A percentile compares a stretch with the other conserved stretches of the same genome.
Conservation (phyloP, 1,284 basidiomycete genomes). For the Cryptococcus floricola region DNA sequence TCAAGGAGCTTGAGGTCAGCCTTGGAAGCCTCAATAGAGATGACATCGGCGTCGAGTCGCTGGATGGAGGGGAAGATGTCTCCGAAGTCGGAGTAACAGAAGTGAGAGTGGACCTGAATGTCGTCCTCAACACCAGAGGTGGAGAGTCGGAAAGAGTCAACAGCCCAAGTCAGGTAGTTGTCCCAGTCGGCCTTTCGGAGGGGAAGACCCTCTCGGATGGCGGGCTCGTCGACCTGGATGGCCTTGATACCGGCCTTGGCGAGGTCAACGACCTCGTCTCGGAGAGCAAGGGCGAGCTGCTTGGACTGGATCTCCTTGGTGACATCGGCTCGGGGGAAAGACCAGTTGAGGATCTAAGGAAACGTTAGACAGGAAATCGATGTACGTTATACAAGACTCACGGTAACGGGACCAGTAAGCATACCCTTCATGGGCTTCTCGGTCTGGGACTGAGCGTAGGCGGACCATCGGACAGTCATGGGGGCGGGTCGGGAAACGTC, state of each 20-base stretch:
- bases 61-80: conserved; percentile 98
- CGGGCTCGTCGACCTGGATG: conserved; percentile 98
- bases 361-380: background rate
- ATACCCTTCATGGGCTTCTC: conserved; percentile 99
- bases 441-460: conserved; percentile 93
- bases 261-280: conserved; percentile 96
- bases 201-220: conserved; percentile 97
- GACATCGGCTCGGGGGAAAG: conserved; percentile 99
- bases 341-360: conserved; percentile 89
- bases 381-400: conserved; percentile 1
- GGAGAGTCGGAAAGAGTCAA: conserved; percentile 94
- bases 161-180: conserved; percentile 90
- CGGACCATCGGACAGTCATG: conserved; percentile 97
- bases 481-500: conserved; percentile 90
- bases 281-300: conserved; percentile 96
- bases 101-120: conserved; percentile 96
- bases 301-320: conserved; percentile 95
- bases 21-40: conserved; percentile 98
- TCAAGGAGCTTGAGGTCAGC: conserved; percentile 94
- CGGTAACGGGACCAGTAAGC: conserved; percentile 89
- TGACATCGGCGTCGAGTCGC: conserved; percentile 96
- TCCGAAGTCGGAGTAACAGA: conserved; percentile 71
- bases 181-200: conserved; percentile 94
- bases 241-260: conserved; percentile 96
- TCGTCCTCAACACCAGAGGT: conserved; percentile 89